These are phyloP conservation scores for Chenopodium quinoa DNA, from an alignment of 148 eudicot genomes.

Conservation along the genomic window DNA sequence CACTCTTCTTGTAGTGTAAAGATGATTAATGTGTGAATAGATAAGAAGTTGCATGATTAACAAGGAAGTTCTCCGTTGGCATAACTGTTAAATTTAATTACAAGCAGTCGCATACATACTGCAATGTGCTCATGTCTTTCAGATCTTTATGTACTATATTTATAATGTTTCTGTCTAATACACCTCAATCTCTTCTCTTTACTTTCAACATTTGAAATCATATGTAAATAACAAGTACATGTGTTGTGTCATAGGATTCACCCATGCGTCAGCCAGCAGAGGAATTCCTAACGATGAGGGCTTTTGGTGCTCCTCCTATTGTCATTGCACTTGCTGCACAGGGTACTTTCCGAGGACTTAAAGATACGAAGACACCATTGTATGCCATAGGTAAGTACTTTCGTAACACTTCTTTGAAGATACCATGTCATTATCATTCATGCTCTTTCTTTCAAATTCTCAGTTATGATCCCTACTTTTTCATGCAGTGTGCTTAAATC, in stretches of 20 bases:
- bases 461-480: background rate
- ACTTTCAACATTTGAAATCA: background rate
- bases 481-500: background rate
- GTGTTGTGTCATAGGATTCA: constrained; percentile 62
- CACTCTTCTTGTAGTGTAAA: background rate
- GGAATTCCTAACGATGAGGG: constrained; percentile 70
- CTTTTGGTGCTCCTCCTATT: constrained; percentile 92
- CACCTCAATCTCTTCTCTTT: background rate
- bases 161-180: background rate
- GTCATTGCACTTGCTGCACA: constrained; percentile 95
- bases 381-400: constrained; percentile 85
- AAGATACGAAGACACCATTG: constrained; percentile 92
- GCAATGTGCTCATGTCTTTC: background rate
- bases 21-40: background rate
- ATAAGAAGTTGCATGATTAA: background rate
- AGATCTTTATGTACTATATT: background rate
- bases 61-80: background rate
- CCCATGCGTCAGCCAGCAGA: constrained; percentile 90
- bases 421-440: background rate
- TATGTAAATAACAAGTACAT: constrained; percentile 1
- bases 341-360: constrained; percentile 90
- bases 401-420: background rate
- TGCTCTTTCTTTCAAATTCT: background rate
- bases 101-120: background rate
- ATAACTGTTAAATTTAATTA: background rate